Evolutionary conservation across 2,329 filamentous ascomycete genomes (phyloP).

Genomic region (Fusarium coffeatum): DNA sequence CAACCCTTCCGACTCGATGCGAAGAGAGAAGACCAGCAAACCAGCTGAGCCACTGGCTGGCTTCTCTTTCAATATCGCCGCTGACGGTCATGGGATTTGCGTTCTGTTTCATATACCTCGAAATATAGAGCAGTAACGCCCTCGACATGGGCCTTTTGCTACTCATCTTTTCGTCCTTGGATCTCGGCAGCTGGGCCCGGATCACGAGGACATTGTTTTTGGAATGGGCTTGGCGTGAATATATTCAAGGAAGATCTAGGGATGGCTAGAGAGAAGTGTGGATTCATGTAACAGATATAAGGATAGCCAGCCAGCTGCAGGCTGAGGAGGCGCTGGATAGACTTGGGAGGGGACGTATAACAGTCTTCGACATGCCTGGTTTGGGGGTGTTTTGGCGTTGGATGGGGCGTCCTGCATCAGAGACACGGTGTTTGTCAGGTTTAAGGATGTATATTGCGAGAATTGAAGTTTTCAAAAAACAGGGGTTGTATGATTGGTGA

Average conservation of each 20-base stretch:
- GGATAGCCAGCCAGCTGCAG: slow-evolving; percentile 15
- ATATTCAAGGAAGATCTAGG: slow-evolving; percentile 10
- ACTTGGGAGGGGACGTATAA: slow-evolving; percentile 22
- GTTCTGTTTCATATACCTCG: slow-evolving; percentile 45
- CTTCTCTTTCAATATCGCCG: slow-evolving; percentile 29
- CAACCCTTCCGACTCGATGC: slow-evolving; percentile 43
- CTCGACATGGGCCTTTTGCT: slow-evolving; percentile 29
- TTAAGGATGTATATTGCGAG: slow-evolving; percentile 26
- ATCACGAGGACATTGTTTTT: slow-evolving; percentile 17
- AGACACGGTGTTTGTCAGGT: slow-evolving; percentile 45
- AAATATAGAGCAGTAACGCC: slow-evolving; percentile 25
- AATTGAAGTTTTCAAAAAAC: slow-evolving; percentile 15
- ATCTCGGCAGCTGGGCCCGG: slow-evolving; percentile 14
- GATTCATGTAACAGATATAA: slow-evolving; percentile 14
- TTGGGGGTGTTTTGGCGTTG: slow-evolving; percentile 47
- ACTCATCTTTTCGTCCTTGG: slow-evolving; percentile 16
- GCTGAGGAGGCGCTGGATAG: slow-evolving; percentile 30
- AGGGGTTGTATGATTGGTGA: slow-evolving; percentile 6
- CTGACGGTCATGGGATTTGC: slow-evolving; percentile 45
- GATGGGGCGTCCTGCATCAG: slow-evolving; percentile 45
- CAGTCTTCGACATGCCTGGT: slow-evolving; percentile 33
- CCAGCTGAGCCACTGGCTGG: slow-evolving; percentile 28
- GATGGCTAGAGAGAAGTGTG: slow-evolving; percentile 6
- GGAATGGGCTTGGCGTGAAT: slow-evolving; percentile 10
- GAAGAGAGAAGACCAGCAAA: slow-evolving; percentile 13